A percentile compares a stretch with the other conserved stretches of the same genome.
Conservation (phyloP, 805 yeast genomes). For the Monosporozyma servazzii region DNA sequence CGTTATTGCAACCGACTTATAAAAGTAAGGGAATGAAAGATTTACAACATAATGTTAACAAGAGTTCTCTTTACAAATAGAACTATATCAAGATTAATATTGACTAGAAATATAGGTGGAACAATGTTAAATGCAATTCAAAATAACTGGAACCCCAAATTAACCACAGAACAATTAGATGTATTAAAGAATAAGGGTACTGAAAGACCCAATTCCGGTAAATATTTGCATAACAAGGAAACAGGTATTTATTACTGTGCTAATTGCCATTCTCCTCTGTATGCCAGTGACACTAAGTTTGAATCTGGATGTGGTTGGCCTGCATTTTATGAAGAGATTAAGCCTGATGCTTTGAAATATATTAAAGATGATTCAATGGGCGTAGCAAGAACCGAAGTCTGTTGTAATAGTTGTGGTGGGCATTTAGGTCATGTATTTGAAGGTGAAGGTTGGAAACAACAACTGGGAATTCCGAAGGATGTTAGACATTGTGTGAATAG, state of each 20-base stretch:
- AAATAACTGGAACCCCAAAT: slow-evolving; percentile 68
- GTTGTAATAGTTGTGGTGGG: slow-evolving; percentile 82
- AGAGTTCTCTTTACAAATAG: not conserved
- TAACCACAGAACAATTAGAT: slow-evolving; percentile 67
- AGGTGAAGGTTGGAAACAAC: slow-evolving; percentile 73
- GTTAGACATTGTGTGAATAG: slow-evolving; percentile 94
- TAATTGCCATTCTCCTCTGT: slow-evolving; percentile 74
- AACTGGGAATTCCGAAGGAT: slow-evolving; percentile 52
- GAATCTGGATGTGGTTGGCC: slow-evolving; percentile 98
- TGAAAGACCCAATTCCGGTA: slow-evolving; percentile 36
- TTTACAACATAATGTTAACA: not conserved
- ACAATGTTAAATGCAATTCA: slow-evolving; percentile 26
- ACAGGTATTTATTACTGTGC: slow-evolving; percentile 76
- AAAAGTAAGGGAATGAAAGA: not conserved
- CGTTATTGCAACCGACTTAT: not conserved
- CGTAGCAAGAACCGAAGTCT: slow-evolving; percentile 81
- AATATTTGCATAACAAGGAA: slow-evolving; percentile 25
- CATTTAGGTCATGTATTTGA: slow-evolving; percentile 93
- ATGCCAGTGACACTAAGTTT: slow-evolving; percentile 72
- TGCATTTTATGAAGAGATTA: slow-evolving; percentile 73
- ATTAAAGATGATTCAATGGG: slow-evolving; percentile 58
- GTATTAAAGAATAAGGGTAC: slow-evolving; percentile 61
- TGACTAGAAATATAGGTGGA: not conserved
- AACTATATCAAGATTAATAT: too few species aligned
- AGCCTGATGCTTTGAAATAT: slow-evolving; percentile 66